Evolutionary conservation across 345 rosid species (phyloP), one percentile per base, ranked within the genome.

Genomic region (Psidium guajava): DNA sequence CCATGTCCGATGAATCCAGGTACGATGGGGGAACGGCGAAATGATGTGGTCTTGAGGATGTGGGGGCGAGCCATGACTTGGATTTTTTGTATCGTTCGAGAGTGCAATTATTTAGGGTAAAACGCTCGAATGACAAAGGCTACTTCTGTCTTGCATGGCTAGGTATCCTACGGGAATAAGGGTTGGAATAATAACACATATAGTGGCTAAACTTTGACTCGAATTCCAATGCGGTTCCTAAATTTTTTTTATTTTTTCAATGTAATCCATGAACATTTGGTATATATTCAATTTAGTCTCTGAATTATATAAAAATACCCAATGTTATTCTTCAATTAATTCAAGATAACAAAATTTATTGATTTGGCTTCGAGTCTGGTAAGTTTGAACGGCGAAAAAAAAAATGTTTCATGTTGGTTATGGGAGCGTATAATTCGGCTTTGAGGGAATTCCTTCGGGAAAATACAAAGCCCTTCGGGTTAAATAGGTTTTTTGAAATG

Each of bases 171-270:
- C 7, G 0, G 4, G 36, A n/a, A 59, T n/a, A 15, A 15, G 2
- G 28, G 36, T 59, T 59, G 1, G 36, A 18, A n/a, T 27, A 13
- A 27, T 14, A 27, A 14, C 9, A n/a, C 0, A 8, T 0, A n/a
- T 13, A 2, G 20, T 59, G 16, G 36, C 6, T 28, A 2, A 61
- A 61, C 1, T 28, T 1, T 27, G 74, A 8, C 42, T 0, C 32
- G 28, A 61, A 1, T 1, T 14, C 2, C 1, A 61, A 27, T 6
- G 5, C 15, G 2, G 1, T 14, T 8, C 0, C 2, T 14, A 20
- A 61, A 28, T 9, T 27, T 27, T 61, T 28, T 14, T 36, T 36
- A 27, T 59, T 59, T 27, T 0, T 27, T 27, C 0, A 1, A 59
- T 59, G 6, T 13, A 2, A 4, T 59, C 0, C 7, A 1, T 59